These are phyloP conservation scores for Carex kokanica DNA, from an alignment of 176 grass and related monocot genomes.

Conservation along the genomic window DNA sequence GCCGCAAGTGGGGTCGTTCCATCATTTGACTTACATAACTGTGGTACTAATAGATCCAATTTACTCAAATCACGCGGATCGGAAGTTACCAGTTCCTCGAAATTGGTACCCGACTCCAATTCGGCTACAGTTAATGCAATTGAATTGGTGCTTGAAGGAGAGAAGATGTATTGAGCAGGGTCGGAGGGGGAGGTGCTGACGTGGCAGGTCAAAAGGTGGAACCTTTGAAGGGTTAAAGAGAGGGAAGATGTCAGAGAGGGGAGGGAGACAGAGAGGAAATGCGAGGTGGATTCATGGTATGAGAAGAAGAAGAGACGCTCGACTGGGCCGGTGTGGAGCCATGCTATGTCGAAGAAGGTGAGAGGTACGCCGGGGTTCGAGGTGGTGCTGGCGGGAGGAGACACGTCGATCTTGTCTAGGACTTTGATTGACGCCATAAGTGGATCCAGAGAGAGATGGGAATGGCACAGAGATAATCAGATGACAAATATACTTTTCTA, in stretches of 20 bases:
- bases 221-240: conserved; percentile 36
- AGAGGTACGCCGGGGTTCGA: conserved; percentile 14
- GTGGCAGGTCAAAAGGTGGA: conserved; percentile 44
- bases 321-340: conserved; percentile 47
- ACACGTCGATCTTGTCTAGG: conserved; percentile 28
- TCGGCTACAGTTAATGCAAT: conserved; percentile 31
- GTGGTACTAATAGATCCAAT: conserved; percentile 26
- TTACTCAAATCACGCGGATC: conserved; percentile 2
- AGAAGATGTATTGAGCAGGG: conserved; percentile 9
- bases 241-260: conserved; percentile 42
- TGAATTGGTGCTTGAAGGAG: conserved; percentile 24
- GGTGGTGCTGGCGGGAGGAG: background rate
- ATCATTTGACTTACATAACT: background rate
- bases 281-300: conserved; percentile 22
- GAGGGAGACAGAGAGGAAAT: conserved; percentile 30
- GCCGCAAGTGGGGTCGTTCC: background rate
- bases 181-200: background rate
- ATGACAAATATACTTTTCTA: too few relatives aligned
- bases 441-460: background rate
- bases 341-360: conserved; percentile 47
- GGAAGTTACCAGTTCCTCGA: conserved; percentile 22
- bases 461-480: background rate
- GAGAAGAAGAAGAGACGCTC: conserved; percentile 59
- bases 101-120: background rate
- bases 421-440: conserved; percentile 3